phyloP scores from a whole-genome alignment of 176 grass and related monocot genomes.

The Cenchrus americanus region DNA sequence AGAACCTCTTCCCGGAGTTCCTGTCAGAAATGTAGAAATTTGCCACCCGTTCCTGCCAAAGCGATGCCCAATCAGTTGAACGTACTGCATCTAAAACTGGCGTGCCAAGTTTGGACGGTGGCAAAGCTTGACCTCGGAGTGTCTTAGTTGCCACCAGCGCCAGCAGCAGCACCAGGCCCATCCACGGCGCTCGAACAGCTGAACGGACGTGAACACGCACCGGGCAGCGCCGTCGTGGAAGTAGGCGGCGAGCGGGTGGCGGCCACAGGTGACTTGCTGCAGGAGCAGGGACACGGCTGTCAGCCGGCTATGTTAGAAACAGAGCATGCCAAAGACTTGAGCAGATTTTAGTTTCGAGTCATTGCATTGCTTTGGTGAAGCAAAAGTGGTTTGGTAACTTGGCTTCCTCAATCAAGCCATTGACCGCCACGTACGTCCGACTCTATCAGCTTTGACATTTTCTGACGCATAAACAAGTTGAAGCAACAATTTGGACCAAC shows the following conservation, averaged over 20 bases:
- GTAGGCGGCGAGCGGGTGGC: slow-evolving; percentile 46
- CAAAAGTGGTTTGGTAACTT: slow-evolving; percentile 50
- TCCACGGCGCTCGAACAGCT: slow-evolving; percentile 57
- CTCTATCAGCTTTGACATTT: slow-evolving; percentile 41
- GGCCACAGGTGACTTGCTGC: slow-evolving; percentile 97
- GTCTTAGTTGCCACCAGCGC: slow-evolving; percentile 53
- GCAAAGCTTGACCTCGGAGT: slow-evolving; percentile 51
- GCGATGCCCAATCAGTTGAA: not conserved
- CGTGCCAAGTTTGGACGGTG: not conserved
- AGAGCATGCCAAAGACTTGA: slow-evolving; percentile 5
- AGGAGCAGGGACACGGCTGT: not conserved
- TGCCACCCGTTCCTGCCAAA: slow-evolving; percentile 56
- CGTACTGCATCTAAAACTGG: not conserved
- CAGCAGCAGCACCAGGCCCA: slow-evolving; percentile 44
- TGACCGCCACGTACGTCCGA: slow-evolving; percentile 30
- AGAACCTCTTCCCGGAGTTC: slow-evolving; percentile 73
- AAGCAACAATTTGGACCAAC: slow-evolving; percentile 40
- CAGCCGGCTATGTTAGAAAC: not conserved
- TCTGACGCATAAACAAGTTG: slow-evolving; percentile 39
- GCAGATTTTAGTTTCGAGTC: not conserved
- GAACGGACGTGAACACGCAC: slow-evolving; percentile 74
- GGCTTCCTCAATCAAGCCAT: slow-evolving; percentile 28
- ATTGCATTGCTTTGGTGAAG: slow-evolving; percentile 33
- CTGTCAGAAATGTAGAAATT: slow-evolving; percentile 89
- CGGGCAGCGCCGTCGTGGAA: slow-evolving; percentile 68